Percentiles rank a stretch among this genome's conserved stretches.
These are phyloP conservation scores for Schizonepeta tenuifolia DNA, from an alignment of 257 asterid genomes.

Conservation along the genomic window DNA sequence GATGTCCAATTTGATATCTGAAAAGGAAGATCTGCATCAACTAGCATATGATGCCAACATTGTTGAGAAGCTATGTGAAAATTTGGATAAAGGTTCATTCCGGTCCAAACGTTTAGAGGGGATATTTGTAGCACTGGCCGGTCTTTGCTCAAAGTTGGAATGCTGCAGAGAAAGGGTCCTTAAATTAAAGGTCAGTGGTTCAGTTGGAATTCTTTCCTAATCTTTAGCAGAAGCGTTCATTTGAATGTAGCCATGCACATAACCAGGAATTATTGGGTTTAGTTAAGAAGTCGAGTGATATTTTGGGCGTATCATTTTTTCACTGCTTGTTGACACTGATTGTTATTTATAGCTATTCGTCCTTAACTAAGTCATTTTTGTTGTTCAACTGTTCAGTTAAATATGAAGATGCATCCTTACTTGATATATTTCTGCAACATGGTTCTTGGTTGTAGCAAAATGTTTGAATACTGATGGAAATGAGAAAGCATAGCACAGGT, in stretches of 20 bases:
- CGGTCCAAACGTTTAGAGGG: constrained; percentile 76
- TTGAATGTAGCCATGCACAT: constrained; percentile 7
- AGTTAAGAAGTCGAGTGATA: not conserved
- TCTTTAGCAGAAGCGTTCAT: constrained; percentile 25
- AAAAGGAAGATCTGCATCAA: constrained; percentile 83
- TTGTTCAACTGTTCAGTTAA: not conserved
- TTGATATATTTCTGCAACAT: constrained; percentile 6
- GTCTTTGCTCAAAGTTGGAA: constrained; percentile 80
- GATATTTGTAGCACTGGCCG: constrained; percentile 70
- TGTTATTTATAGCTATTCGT: not conserved
- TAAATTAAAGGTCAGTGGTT: constrained; percentile 66
- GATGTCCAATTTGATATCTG: constrained; percentile 69
- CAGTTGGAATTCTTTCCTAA: not conserved
- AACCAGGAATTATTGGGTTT: not conserved
- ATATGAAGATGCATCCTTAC: not conserved
- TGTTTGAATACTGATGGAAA: constrained; percentile 1
- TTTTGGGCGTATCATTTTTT: constrained; percentile 3
- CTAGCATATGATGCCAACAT: constrained; percentile 71
- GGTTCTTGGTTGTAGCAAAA: not conserved
- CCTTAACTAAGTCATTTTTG: not conserved
- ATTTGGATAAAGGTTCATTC: constrained; percentile 54
- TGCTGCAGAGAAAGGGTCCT: constrained; percentile 80
- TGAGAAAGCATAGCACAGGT: not conserved
- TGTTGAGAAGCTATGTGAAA: constrained; percentile 64
- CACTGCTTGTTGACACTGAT: constrained; percentile 8